Base-by-base conservation (phyloP, 1,284 basidiomycete species). In the Ceratobasidium sp. region DNA sequence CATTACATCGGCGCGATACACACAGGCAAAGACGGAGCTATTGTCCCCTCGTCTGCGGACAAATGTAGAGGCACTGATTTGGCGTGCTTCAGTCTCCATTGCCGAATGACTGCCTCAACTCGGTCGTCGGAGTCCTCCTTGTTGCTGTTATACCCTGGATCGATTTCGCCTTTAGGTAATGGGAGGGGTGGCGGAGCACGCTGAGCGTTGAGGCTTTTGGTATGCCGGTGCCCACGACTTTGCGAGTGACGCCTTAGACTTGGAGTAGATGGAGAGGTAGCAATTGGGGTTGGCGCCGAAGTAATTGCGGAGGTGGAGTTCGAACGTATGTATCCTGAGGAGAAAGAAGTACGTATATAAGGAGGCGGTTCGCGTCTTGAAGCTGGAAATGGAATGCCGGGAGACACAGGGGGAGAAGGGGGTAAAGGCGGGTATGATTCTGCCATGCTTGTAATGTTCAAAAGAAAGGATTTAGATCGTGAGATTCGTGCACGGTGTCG, bases 181-280 rank as follows among this genome's bases (percentile, higher is more conserved):
- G 79, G 78, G 23, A 80, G 57, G 7, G 78, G 80, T 3, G 71
- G 65, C 14, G 80, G 78, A 16, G 52, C 48, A 7, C 10, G 3
- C 18, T 76, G 74, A 76, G 68, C 46, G 54, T 64, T 70, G 23
- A 78, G 48, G 30, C 64, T 75, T 52, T 79, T 78, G 38, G 74
- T 78, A 57, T 79, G 54, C 68, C 78, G 69, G 46, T 78, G 79
- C 1, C 76, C 78, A 35, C 79, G 76, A 41, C 77, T 78, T 75
- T 80, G 74, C 27, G 74, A 76, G n/a, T 76, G 64, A n/a, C 64
- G 64, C 23, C 74, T 50, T n/a, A 76, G 64, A 23, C 64, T 55
- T 1, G 74, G 74, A 23, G 52, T 57, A 23, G 74, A 59, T 41
- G 64, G 64, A 44, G 74, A 76, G 30, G 64, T 46, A 16, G 30